These are phyloP conservation scores for Leishmania guyanensis DNA, from an alignment of 208 protist species.

Conservation along the genomic window DNA sequence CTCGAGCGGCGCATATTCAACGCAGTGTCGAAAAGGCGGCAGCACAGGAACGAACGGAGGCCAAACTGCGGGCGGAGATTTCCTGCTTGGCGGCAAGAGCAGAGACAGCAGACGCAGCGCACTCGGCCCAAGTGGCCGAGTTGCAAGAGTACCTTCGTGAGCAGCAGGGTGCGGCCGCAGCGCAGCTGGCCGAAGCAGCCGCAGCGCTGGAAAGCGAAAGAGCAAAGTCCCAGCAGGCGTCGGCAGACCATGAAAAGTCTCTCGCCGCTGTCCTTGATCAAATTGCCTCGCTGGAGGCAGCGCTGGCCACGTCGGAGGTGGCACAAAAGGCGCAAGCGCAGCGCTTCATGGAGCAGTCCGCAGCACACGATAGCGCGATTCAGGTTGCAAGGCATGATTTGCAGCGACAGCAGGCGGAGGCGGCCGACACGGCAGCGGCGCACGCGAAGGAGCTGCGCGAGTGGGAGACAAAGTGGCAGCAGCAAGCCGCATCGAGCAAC, in stretches of 20 bases:
- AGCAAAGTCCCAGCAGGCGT: not conserved
- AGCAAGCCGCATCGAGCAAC: not conserved
- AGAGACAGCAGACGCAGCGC: not conserved
- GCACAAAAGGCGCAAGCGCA: not conserved
- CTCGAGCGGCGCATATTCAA: conserved; percentile 6
- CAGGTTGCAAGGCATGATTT: not conserved
- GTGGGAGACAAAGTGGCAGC: not conserved
- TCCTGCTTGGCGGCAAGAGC: not conserved
- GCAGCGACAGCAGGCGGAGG: not conserved
- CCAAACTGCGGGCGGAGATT: not conserved
- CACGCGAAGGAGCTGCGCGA: conserved; percentile 3
- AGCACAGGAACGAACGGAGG: conserved; percentile 1
- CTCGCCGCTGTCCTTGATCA: not conserved
- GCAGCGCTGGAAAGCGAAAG: not conserved
- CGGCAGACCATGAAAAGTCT: not conserved
- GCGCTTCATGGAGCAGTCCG: not conserved
- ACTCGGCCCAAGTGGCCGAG: not conserved
- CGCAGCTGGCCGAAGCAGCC: conserved; percentile 5
- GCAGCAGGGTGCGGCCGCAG: not conserved
- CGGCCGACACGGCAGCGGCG: not conserved
- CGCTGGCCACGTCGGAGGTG: conserved; percentile 6
- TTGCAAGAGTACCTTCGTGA: not conserved
- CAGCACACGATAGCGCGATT: not conserved
- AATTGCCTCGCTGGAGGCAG: not conserved
- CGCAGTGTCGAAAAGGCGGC: conserved; percentile 11